Base-by-base conservation (phyloP, 306 rosid genomes). In the Citrullus mucosospermus region DNA sequence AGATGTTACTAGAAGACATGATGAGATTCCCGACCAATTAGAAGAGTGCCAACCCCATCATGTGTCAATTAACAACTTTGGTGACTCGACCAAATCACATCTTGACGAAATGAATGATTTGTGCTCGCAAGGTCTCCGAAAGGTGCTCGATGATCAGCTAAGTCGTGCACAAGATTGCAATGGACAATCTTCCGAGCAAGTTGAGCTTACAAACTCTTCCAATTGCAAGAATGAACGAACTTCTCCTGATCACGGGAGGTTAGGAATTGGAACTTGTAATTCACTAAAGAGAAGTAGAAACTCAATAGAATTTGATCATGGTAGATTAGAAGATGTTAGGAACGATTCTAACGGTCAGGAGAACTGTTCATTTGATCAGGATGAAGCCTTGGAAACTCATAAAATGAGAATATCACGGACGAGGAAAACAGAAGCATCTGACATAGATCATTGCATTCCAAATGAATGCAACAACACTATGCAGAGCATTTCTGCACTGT, bases 281-380 rank as follows among this genome's bases (percentile, higher is more conserved):
- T 81, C 81, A 66, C 55, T 50, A 4, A 72, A 82, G 77, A 67
- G 84, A 55, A 44, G 77, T 55, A 79, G 51, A 72, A 54, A 77
- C 78, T 85, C 85, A 7, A 82, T 66, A 78, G 88, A 84, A 30
- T 62, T 76, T 8, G 82, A 56, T 80, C 83, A 67, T n/a, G 38
- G 13, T 73, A 70, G 57, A 59, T 77, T 39, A 77, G 63, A 56
- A 69, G 55, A 60, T 80, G 88, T 79, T 32, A 79, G 61, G 53
- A 78, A 61, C 79, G 80, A 53, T 79, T 80, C 78, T 43, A 66
- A 81, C 43, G 65, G 50, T 44, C 56, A 34, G 36, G 83, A 84
- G 58, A 78, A 76, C 67, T 43, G 79, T 73, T 85, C 71, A 84
- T 65, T 77, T 62, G 82, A 46, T 70, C 86, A 87, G 51, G 74